Conservation (phyloP, 257 asterid species). For the Rhazya stricta region DNA sequence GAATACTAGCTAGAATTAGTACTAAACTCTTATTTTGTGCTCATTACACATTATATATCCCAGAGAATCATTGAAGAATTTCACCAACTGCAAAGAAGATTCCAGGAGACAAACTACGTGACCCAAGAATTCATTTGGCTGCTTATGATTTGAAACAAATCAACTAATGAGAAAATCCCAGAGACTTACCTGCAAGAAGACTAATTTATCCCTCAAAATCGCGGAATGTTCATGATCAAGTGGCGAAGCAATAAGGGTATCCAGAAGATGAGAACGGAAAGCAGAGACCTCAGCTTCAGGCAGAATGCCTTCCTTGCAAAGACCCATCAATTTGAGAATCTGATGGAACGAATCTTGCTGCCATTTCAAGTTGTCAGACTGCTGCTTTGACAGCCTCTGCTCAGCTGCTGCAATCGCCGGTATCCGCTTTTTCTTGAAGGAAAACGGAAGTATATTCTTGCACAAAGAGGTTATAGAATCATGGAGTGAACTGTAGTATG, state of each 20-base stretch:
- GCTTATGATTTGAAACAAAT: neutral
- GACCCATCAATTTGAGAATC: conserved; percentile 78
- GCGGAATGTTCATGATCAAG: conserved; percentile 63
- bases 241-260: conserved; percentile 57
- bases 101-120: neutral
- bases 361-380: conserved; percentile 87
- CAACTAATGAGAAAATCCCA: neutral
- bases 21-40: neutral
- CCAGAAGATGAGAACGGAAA: conserved; percentile 68
- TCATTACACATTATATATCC: no score
- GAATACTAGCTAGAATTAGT: neutral
- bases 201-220: conserved; percentile 73
- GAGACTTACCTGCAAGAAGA: conserved; percentile 74
- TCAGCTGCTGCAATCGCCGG: conserved; percentile 93
- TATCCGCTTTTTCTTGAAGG: conserved; percentile 77
- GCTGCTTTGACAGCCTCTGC: conserved; percentile 74
- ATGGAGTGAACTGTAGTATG: conserved; percentile 76
- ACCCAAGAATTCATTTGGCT: neutral
- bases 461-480: conserved; percentile 87
- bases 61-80: neutral
- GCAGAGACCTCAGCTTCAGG: conserved; percentile 74
- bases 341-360: conserved; percentile 97
- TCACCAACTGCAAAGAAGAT: neutral
- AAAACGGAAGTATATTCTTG: conserved; percentile 72
- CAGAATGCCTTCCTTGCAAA: conserved; percentile 70